Evolutionary conservation across 345 rosid genomes (phyloP).

Genomic region (Linum usitatissimum): DNA sequence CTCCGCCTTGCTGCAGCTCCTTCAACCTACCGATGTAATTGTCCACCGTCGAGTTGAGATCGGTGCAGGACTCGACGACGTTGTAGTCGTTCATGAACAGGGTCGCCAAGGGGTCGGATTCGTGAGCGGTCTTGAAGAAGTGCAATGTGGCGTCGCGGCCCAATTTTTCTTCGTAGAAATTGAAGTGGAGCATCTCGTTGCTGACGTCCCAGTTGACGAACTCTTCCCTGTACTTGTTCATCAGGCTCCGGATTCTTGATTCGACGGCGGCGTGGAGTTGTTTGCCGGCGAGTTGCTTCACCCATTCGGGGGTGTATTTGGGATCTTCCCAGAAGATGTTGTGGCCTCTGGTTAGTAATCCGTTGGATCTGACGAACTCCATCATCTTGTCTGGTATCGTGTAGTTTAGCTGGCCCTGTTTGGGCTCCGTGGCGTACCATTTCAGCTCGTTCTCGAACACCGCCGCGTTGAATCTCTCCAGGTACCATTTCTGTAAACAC

Average conservation of each 20-base stretch:
- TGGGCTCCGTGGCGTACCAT: conserved; percentile 82
- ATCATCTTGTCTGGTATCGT: conserved; percentile 52
- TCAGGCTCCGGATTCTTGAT: conserved; percentile 52
- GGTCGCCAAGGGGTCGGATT: conserved; percentile 53
- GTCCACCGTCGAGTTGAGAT: conserved; percentile 59
- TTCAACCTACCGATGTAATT: conserved; percentile 39
- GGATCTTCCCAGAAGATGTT: conserved; percentile 95
- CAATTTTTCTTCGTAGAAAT: conserved; percentile 54
- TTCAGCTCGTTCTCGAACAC: conserved; percentile 85
- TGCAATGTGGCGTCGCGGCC: conserved; percentile 53
- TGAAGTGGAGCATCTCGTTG: conserved; percentile 85
- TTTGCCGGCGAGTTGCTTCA: conserved; percentile 29
- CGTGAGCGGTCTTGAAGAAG: conserved; percentile 51
- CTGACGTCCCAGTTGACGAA: conserved; percentile 81
- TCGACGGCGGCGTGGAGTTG: conserved; percentile 47
- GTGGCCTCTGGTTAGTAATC: conserved; percentile 63
- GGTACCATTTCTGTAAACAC: conserved; percentile 55
- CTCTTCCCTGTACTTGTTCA: conserved; percentile 64
- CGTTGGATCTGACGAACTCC: conserved; percentile 44
- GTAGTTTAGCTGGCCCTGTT: conserved; percentile 56
- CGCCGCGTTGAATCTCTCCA: conserved; percentile 68
- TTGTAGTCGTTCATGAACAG: conserved; percentile 75
- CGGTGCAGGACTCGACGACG: conserved; percentile 71
- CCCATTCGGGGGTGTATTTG: conserved; percentile 56
- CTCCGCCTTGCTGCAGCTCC: conserved; percentile 43